These are phyloP conservation scores for Didymella exigua DNA, from an alignment of 2,329 filamentous ascomycete genomes.

Conservation along the genomic window DNA sequence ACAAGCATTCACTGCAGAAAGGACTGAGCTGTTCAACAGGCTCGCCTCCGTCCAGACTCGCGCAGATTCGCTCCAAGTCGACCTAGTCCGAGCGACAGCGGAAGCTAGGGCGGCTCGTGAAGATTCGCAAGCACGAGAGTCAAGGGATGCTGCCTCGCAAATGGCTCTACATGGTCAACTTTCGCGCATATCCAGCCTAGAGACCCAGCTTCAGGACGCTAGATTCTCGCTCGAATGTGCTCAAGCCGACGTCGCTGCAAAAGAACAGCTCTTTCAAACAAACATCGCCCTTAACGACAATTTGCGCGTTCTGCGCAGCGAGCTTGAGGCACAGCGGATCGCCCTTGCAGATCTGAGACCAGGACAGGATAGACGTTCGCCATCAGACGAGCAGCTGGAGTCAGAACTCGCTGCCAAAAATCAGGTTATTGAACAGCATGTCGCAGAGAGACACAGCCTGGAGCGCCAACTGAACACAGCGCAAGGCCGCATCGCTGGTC, in stretches of 20 bases:
- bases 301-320: constrained; percentile 25
- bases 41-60: constrained; percentile 34
- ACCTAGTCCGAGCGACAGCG: constrained; percentile 34
- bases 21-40: constrained; percentile 23
- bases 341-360: constrained; percentile 6
- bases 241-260: constrained; percentile 31
- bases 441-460: constrained; percentile 32
- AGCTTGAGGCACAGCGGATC: constrained; percentile 21
- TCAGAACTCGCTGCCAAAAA: constrained; percentile 34
- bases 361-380: neutral
- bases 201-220: constrained; percentile 30
- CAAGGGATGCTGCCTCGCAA: neutral
- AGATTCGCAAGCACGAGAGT: constrained; percentile 21
- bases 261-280: constrained; percentile 34
- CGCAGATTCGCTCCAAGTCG: constrained; percentile 32
- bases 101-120: constrained; percentile 36
- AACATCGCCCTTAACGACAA: constrained; percentile 32
- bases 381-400: constrained; percentile 24
- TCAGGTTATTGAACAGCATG: constrained; percentile 29
- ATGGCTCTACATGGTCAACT: neutral
- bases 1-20: constrained; percentile 9
- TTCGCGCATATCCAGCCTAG: constrained; percentile 24
- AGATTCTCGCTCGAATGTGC: constrained; percentile 36
- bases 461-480: constrained; percentile 35
- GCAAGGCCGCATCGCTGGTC: constrained; percentile 38